A percentile compares a stretch with the other conserved stretches of the same genome.
These are phyloP conservation scores for Dispira simplex DNA, from an alignment of 192 early-diverging fungal genomes.

Conservation along the genomic window DNA sequence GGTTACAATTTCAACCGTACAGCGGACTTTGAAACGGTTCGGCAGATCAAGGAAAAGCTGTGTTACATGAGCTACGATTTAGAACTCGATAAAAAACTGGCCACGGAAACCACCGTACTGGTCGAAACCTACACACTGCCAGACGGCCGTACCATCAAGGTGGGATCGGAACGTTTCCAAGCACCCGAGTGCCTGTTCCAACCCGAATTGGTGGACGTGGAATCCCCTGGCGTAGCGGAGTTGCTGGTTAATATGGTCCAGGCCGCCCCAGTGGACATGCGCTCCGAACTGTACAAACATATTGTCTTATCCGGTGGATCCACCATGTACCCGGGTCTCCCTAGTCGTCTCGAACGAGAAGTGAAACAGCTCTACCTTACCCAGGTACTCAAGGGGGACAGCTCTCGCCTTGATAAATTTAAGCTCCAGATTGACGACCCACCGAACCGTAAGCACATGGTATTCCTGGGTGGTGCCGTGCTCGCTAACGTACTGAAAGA, in stretches of 20 bases:
- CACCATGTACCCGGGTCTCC: slow-evolving; percentile 97
- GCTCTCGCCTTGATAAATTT: slow-evolving; percentile 70
- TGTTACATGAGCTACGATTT: slow-evolving; percentile 98
- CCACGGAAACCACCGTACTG: slow-evolving; percentile 91
- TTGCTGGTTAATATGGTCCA: slow-evolving; percentile 88
- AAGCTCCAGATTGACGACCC: slow-evolving; percentile 97
- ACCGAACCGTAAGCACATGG: slow-evolving; percentile 95
- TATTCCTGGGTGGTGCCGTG: slow-evolving; percentile 95
- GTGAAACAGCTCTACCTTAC: slow-evolving; percentile 90
- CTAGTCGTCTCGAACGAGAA: slow-evolving; percentile 95
- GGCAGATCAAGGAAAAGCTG: slow-evolving; percentile 95
- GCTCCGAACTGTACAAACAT: slow-evolving; percentile 90
- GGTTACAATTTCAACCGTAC: slow-evolving; percentile 97
- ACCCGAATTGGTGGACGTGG: slow-evolving; percentile 91
- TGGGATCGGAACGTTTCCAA: slow-evolving; percentile 96
- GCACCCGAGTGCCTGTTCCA: slow-evolving; percentile 99
- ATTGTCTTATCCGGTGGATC: slow-evolving; percentile 97
- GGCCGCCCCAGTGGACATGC: slow-evolving; percentile 78
- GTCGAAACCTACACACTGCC: slow-evolving; percentile 95
- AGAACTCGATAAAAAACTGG: slow-evolving; percentile 84
- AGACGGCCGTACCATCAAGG: slow-evolving; percentile 96
- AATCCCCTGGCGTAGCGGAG: slow-evolving; percentile 86
- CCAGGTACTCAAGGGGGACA: slow-evolving; percentile 77
- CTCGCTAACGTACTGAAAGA: slow-evolving; percentile 90
- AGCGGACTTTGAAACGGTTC: slow-evolving; percentile 95